Conservation (phyloP, 1,284 basidiomycete species). For the Agaricales sp. region DNA sequence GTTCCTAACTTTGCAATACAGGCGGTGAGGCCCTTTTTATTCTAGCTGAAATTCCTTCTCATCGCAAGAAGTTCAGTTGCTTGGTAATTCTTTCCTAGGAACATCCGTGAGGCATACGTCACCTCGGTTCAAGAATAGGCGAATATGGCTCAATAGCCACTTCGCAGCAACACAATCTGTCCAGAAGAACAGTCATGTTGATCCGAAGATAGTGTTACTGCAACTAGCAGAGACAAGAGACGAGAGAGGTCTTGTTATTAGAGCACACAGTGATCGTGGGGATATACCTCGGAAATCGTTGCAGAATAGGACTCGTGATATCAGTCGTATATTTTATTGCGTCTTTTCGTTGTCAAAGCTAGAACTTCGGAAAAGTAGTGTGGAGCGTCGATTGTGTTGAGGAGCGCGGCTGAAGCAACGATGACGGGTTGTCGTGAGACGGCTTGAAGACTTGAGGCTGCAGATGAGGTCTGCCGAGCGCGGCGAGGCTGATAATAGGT, state of each 20-base stretch:
- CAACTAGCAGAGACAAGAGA: too few relatives aligned
- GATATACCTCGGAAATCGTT: neutral
- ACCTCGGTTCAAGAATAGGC: neutral
- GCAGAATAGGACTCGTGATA: neutral
- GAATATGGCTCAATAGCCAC: neutral
- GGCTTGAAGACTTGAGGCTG: too few relatives aligned
- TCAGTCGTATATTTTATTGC: too few relatives aligned
- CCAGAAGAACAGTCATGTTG: neutral
- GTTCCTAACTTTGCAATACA: neutral
- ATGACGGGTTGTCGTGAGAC: too few relatives aligned
- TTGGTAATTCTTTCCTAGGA: neutral
- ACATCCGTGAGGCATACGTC: neutral
- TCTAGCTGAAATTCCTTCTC: neutral
- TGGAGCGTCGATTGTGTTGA: too few relatives aligned
- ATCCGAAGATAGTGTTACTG: neutral
- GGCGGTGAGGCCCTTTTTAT: neutral
- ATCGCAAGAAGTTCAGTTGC: too few relatives aligned
- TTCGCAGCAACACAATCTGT: neutral
- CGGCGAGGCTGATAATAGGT: too few relatives aligned
- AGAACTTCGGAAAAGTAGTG: too few relatives aligned
- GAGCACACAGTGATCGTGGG: neutral
- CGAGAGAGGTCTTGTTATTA: neutral
- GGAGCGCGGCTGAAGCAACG: too few relatives aligned
- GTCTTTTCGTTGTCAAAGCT: too few relatives aligned
- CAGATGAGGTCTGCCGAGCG: too few relatives aligned